phyloP scores from a whole-genome alignment of 495 filamentous ascomycete genomes.

The Pyrenopolyporus hunteri region DNA sequence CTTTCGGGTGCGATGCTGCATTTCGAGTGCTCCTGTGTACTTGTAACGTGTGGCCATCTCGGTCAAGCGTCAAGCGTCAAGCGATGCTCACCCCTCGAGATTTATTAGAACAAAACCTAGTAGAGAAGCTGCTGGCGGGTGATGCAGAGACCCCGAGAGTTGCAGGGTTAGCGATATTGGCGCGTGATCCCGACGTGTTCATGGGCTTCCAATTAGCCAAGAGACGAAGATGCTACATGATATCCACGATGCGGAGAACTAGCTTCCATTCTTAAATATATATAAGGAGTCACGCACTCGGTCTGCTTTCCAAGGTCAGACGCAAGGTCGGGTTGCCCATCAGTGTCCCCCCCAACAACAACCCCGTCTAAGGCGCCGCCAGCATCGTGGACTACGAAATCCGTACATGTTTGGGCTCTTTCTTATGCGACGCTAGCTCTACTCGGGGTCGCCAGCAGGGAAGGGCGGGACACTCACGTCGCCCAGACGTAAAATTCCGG shows the following conservation, averaged over 20 bases:
- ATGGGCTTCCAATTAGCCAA: neutral
- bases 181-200: constrained; percentile 31
- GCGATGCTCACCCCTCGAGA: neutral
- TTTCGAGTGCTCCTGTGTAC: constrained; percentile 33
- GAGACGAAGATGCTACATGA: constrained; percentile 1
- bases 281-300: neutral
- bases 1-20: constrained; percentile 50
- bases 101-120: neutral
- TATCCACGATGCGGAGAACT: constrained; percentile 6
- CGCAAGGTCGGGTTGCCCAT: neutral
- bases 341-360: no score
- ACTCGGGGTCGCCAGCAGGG: neutral
- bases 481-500: neutral
- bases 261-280: constrained; percentile 23
- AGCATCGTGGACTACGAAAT: neutral
- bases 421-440: neutral
- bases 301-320: constrained; percentile 16
- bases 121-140: neutral
- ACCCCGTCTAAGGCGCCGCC: neutral
- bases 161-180: constrained; percentile 20
- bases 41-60: constrained; percentile 30
- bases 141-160: neutral
- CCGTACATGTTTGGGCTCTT: constrained; percentile 11
- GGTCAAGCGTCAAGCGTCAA: neutral
- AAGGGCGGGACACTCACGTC: neutral